Evolutionary conservation across 2,329 filamentous ascomycete genomes (phyloP), one percentile per base, ranked within the genome.

Genomic region (Diaporthe eres): DNA sequence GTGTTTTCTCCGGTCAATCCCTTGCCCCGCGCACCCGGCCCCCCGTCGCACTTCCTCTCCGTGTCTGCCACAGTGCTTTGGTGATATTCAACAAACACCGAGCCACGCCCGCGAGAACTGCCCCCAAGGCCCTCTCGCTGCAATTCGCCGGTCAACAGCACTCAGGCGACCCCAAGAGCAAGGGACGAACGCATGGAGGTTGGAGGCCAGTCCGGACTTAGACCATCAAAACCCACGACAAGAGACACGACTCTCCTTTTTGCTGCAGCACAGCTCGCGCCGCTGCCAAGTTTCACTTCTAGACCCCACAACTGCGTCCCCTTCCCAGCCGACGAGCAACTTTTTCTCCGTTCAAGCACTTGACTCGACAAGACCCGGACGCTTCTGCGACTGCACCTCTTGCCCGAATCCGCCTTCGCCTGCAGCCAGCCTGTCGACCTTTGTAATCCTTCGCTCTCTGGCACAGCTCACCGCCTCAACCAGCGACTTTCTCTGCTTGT

Each of bases 251-350:
- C 72, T 74, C 75, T 75, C 75, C 75, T 76, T 72, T 72, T 44
- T 49, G 57, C 74, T 75, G 74, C 74, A 75, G 73, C 72, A 67
- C 67, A 72, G 65, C 67, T 51, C 65, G 57, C 51, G 61, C 74
- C 67, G 73, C 75, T 77, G 75, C 75, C 75, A 77, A 77, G 75
- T 77, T 77, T 75, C 75, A 58, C 65, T 72, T 72, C 71, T 71
- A 47, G 58, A 63, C 71, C 70, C 53, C 70, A 67, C 70, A 68
- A 67, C 60, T 60, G 61, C 51, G 17, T 70, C 49, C 53, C 51
- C 63, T 60, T 70, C 61, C 61, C 57, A 71, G 55, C 55, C 55
- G 19, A 71, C 73, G 47, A 51, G 63, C 73, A 60, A 71, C 63
- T 72, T 72, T 72, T 75, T 75, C 58, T 71, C 74, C 74, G 34